These are phyloP conservation scores for Suillus subaureus DNA, from an alignment of 768 basidiomycete species.

Conservation along the genomic window DNA sequence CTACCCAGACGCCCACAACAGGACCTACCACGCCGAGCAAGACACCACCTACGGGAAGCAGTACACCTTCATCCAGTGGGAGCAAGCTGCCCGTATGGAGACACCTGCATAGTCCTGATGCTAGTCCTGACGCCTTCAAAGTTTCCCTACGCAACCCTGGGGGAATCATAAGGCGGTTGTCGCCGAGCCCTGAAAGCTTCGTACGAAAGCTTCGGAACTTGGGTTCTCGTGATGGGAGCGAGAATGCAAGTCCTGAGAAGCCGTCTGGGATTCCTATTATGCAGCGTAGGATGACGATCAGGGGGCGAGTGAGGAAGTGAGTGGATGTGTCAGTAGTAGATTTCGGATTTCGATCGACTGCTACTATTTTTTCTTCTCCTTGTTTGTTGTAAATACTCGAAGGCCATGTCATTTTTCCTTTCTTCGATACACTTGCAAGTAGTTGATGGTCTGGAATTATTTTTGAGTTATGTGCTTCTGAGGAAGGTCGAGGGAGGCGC, in stretches of 20 bases:
- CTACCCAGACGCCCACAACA: constrained; percentile 23
- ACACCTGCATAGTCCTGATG: constrained; percentile 27
- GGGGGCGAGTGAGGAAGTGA: constrained; percentile 23
- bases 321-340: neutral
- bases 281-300: constrained; percentile 30
- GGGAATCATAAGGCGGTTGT: neutral
- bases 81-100: constrained; percentile 34
- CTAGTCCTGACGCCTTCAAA: constrained; percentile 25
- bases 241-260: constrained; percentile 24
- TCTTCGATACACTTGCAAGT: neutral
- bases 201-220: constrained; percentile 27
- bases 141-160: constrained; percentile 12
- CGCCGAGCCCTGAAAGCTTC: constrained; percentile 22
- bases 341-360: neutral
- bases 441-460: neutral
- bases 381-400: neutral
- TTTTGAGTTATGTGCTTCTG: neutral
- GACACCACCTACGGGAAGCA: constrained; percentile 17
- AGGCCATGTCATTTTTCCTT: neutral
- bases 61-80: constrained; percentile 13
- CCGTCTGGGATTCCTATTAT: constrained; percentile 32
- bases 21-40: constrained; percentile 29
- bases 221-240: constrained; percentile 21
- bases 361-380: neutral
- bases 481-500: neutral